Conservation (phyloP, 2,329 filamentous ascomycete species). For the Exophiala sp. region DNA sequence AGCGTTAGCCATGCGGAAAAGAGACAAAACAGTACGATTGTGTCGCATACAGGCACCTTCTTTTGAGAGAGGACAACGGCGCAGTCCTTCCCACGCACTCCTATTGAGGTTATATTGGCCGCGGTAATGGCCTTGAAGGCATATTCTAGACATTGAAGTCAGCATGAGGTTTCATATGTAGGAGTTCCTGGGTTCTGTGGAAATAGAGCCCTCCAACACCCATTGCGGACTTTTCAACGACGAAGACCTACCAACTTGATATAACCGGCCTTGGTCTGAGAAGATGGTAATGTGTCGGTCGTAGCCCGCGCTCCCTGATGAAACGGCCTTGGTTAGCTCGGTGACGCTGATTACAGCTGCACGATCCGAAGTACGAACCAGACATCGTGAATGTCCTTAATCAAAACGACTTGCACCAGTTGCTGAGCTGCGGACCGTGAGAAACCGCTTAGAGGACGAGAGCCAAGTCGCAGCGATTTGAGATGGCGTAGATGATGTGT, state of each 20-base stretch:
- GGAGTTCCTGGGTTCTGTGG: too few species aligned
- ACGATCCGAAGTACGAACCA: constrained; percentile 33
- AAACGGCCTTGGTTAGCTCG: constrained; percentile 29
- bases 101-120: constrained; percentile 97
- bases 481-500: constrained; percentile 1
- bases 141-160: constrained; percentile 65
- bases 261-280: constrained; percentile 94
- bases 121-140: constrained; percentile 99
- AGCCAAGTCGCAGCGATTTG: constrained; percentile 8
- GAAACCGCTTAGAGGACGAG: constrained; percentile 1
- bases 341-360: constrained; percentile 23
- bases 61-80: constrained; percentile 97
- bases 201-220: not conserved
- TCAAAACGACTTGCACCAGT: constrained; percentile 15
- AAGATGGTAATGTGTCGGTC: constrained; percentile 99
- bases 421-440: constrained; percentile 10
- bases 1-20: constrained; percentile 17
- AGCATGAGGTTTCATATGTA: constrained; percentile 24
- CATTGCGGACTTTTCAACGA: not conserved
- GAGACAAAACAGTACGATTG: constrained; percentile 6
- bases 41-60: constrained; percentile 83
- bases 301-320: constrained; percentile 74
- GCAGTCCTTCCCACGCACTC: constrained; percentile 91
- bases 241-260: constrained; percentile 84
- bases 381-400: constrained; percentile 37